Conservation (phyloP, 192 early-diverging fungal species). For the Thamnidium elegans region DNA sequence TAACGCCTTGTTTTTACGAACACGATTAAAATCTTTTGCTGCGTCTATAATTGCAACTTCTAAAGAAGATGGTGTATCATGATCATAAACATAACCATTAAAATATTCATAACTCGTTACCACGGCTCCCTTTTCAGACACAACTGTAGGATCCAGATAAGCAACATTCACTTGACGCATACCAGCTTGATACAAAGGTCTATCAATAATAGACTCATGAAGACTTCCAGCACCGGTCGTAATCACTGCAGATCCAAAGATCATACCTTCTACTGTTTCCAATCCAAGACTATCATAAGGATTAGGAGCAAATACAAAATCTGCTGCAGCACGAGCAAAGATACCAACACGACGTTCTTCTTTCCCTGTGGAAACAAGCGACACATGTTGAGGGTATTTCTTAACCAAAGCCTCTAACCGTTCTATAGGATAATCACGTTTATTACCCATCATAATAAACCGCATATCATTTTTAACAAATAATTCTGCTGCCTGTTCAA, state of each 20-base stretch:
- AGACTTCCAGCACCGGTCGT: conserved; percentile 39
- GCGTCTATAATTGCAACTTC: conserved; percentile 41
- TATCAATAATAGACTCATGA: conserved; percentile 48
- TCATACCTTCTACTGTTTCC: conserved; percentile 3
- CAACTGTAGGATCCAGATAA: conserved; percentile 11
- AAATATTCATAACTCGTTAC: conserved; percentile 33
- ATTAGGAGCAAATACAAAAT: conserved; percentile 13
- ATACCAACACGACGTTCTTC: conserved; percentile 47
- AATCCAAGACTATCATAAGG: background rate
- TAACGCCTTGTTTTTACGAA: conserved; percentile 24
- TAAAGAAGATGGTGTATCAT: conserved; percentile 9
- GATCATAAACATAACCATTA: conserved; percentile 45
- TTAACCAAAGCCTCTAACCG: conserved; percentile 1
- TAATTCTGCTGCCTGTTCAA: conserved; percentile 11
- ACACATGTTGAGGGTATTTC: conserved; percentile 26
- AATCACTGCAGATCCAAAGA: conserved; percentile 13
- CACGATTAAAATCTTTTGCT: conserved; percentile 26
- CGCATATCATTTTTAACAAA: conserved; percentile 40
- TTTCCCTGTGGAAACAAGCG: conserved; percentile 36
- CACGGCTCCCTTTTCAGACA: conserved; percentile 16
- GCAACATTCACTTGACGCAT: conserved; percentile 3
- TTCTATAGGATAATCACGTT: conserved; percentile 10
- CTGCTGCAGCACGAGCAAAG: conserved; percentile 50
- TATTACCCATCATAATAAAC: conserved; percentile 29
- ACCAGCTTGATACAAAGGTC: conserved; percentile 24